phyloP scores from a whole-genome alignment of 2,329 filamentous ascomycete species.

The Cladosporium sp. region DNA sequence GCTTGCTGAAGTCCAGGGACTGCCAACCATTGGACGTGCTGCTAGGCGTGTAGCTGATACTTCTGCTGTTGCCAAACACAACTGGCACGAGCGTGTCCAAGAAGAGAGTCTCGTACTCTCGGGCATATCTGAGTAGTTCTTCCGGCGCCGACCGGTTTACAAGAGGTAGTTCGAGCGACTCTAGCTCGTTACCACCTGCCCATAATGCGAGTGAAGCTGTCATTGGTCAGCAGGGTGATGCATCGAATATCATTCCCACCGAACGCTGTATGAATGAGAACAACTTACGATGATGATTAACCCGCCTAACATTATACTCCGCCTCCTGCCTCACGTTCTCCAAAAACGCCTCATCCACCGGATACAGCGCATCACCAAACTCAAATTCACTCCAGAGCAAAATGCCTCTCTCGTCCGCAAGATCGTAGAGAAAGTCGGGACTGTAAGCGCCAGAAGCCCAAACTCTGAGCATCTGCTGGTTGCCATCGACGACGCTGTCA shows the following conservation, averaged over 20 bases:
- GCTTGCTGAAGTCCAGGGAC: slow-evolving; percentile 49
- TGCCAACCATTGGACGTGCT: slow-evolving; percentile 59
- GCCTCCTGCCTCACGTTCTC: slow-evolving; percentile 55
- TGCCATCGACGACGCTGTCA: slow-evolving; percentile 52
- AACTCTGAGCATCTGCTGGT: slow-evolving; percentile 62
- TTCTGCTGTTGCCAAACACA: slow-evolving; percentile 55
- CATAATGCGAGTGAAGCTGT: slow-evolving; percentile 35
- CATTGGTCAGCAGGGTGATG: not conserved
- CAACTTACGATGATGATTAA: slow-evolving; percentile 54
- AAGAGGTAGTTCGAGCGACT: slow-evolving; percentile 48
- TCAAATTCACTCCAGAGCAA: slow-evolving; percentile 62
- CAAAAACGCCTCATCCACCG: slow-evolving; percentile 50
- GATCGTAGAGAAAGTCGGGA: slow-evolving; percentile 60
- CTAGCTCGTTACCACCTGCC: slow-evolving; percentile 54
- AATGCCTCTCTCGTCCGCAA: slow-evolving; percentile 59
- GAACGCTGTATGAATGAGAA: not conserved
- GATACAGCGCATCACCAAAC: slow-evolving; percentile 59
- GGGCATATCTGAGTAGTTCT: slow-evolving; percentile 39
- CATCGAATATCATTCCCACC: not conserved
- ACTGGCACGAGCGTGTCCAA: slow-evolving; percentile 52
- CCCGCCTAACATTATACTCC: slow-evolving; percentile 56
- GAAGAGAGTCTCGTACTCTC: slow-evolving; percentile 57
- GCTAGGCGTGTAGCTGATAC: slow-evolving; percentile 58
- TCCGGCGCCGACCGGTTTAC: slow-evolving; percentile 41
- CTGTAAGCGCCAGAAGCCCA: slow-evolving; percentile 57